Evolutionary conservation across 1,284 basidiomycete species (phyloP), one percentile per base, ranked within the genome.

Genomic region (Lentinula novae-zelandiae): DNA sequence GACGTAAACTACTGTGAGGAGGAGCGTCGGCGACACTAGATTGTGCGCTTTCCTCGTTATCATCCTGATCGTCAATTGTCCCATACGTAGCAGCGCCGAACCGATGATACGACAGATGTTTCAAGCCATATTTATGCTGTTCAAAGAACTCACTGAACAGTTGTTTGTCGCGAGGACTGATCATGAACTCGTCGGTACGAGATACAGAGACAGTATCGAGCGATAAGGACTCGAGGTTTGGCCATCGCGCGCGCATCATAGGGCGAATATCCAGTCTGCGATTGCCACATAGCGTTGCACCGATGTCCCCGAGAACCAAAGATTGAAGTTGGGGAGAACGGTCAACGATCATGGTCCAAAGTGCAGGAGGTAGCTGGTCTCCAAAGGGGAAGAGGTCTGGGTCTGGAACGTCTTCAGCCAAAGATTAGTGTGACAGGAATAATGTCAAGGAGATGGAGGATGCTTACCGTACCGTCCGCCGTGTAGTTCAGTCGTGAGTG

Each of bases 291-390:
- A 75, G 70, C 15, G 76, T 72, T 2, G 75, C 73, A 17, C 73
- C 71, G 44, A 62, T 49, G 2, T 81, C 78, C 8, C 75, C 75
- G 33, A 85, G 69, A 57, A 72, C 69, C 12, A 85, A 72, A 36
- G 78, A 75, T 65, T 78, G 73, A 38, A 84, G 72, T 53, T 76
- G 66, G 0, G 76, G 76, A 55, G 75, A 82, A 17, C 75, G 76
- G 33, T 72, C 68, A 49, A 77, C 73, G 60, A 85, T 75, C 83
- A 85, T 85, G 60, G 78, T 76, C 81, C 81, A 84, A 5, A 85
- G 70, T 9, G 61, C 52, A 12, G 49, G 22, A 1, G 71, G 71
- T 34, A 73, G 63, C 13, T 53, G 20, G 66, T 74, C 59, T 66
- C 66, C 64, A 70, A 17, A 13, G 34, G 17, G 10, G 15, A 36